A percentile compares a stretch with the other conserved stretches of the same genome.
Evolutionary conservation across 208 protist species (phyloP).

Genomic region (Trichomonas vaginalis): DNA sequence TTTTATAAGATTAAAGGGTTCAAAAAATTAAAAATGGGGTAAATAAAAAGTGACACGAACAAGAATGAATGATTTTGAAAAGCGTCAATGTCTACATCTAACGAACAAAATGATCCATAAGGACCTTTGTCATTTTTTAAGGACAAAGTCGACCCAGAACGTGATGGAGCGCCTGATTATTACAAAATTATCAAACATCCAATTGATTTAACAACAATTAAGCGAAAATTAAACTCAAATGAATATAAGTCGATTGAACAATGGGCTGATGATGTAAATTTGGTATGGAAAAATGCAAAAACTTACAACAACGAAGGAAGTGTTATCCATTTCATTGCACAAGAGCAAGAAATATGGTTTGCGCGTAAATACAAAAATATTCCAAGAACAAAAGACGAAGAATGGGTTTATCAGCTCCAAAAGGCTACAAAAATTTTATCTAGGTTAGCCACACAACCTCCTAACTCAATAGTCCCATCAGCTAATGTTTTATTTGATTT

Average conservation of each 20-base stretch:
- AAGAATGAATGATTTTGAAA: background rate
- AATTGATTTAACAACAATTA: slow-evolving; percentile 12
- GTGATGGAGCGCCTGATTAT: background rate
- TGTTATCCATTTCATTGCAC: background rate
- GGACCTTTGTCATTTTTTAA: background rate
- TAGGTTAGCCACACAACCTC: background rate
- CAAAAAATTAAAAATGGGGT: too few relatives aligned
- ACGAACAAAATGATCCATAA: background rate
- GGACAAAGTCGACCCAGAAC: background rate
- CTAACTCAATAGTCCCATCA: background rate
- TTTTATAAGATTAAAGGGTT: too few relatives aligned
- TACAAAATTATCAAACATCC: slow-evolving; percentile 12
- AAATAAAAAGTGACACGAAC: too few relatives aligned
- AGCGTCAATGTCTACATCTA: background rate
- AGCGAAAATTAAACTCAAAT: background rate
- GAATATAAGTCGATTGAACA: slow-evolving; percentile 3
- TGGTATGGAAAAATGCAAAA: background rate
- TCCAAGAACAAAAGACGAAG: background rate
- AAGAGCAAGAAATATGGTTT: slow-evolving; percentile 10
- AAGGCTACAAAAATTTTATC: background rate
- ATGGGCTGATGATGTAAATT: background rate
- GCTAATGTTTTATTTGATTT: background rate
- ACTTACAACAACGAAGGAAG: slow-evolving; percentile 17
- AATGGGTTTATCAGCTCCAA: background rate
- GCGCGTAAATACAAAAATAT: background rate